A percentile compares a stretch with the other conserved stretches of the same genome.
These are phyloP conservation scores for Calonectria pteridis DNA, from an alignment of 2,329 filamentous ascomycete genomes.

Conservation along the genomic window DNA sequence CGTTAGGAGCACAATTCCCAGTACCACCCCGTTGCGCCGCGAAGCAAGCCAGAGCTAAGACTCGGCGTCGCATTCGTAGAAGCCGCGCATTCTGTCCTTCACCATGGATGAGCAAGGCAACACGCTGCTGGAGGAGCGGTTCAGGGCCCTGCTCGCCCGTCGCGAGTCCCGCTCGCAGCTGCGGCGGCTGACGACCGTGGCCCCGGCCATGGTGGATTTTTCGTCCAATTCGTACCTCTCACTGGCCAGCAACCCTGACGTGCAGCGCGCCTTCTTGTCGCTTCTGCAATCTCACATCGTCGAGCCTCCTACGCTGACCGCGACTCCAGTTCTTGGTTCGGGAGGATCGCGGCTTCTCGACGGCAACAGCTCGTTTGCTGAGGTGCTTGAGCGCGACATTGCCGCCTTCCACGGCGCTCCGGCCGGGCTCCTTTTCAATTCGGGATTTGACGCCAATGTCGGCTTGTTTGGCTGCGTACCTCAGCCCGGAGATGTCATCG, in stretches of 20 bases:
- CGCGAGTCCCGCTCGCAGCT: slow-evolving; percentile 52
- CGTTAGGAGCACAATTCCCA: neutral
- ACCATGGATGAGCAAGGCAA: slow-evolving; percentile 25
- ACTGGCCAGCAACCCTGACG: slow-evolving; percentile 64
- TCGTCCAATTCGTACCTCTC: slow-evolving; percentile 86
- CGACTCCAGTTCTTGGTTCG: slow-evolving; percentile 56
- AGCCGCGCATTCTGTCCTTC: neutral
- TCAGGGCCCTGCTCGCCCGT: slow-evolving; percentile 44
- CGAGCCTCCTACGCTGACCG: slow-evolving; percentile 18
- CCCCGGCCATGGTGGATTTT: slow-evolving; percentile 79
- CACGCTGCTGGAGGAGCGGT: slow-evolving; percentile 43
- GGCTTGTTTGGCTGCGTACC: slow-evolving; percentile 73
- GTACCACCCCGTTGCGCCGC: neutral
- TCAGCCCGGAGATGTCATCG: slow-evolving; percentile 70
- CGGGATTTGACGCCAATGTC: slow-evolving; percentile 76
- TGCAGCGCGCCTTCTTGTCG: slow-evolving; percentile 74
- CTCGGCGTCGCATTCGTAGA: neutral
- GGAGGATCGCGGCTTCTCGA: slow-evolving; percentile 67
- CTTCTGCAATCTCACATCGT: slow-evolving; percentile 44
- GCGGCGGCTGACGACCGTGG: slow-evolving; percentile 67
- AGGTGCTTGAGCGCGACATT: slow-evolving; percentile 60
- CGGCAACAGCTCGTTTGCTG: slow-evolving; percentile 61
- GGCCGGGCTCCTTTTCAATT: slow-evolving; percentile 65
- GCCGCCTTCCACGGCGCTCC: slow-evolving; percentile 61
- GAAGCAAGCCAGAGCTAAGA: neutral